Evolutionary conservation across 2,329 filamentous ascomycete species (phyloP), one percentile per base, ranked within the genome.

Genomic region (Aspergillus sp.): DNA sequence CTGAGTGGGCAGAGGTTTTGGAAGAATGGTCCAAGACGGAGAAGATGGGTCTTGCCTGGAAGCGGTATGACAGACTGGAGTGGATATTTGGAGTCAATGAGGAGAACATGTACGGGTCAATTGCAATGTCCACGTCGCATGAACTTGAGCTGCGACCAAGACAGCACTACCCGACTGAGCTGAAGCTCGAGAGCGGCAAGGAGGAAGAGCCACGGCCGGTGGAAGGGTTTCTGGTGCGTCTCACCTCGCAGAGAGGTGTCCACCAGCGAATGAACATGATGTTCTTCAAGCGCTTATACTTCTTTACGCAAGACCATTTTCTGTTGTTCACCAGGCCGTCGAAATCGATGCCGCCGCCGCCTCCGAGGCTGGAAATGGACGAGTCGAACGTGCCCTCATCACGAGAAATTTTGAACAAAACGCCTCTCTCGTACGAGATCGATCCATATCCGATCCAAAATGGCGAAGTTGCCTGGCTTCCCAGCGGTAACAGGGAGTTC

Each of bases 61-160:
- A 77, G 53, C 66, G 78, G 28, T 82, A 81, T 47, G 78, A 82
- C 46, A 67, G 78, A 15, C 59, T 82, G 11, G 78, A 82, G 55
- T 82, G 78, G 78, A 64, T 82, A 4, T 69, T 78, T 51, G 78
- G 78, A 11, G 63, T 64, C 8, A 77, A 79, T 33, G 78, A 82
- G 49, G 68, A 75, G 42, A 74, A 72, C 39, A 82, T 82, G 77
- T 80, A 80, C 41, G 78, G 78, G 22, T 72, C 75, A 0, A 74
- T 81, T 41, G 78, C 74, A 19, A 80, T 82, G 76, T 64, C 73
- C 41, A 70, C 68, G 30, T 75, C 76, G 2, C 77, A 82, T 48
- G 76, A 81, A 31, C 67, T 82, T 11, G 76, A 82, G 50, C 53
- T 82, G 24, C 68, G 77, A 3, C 75, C 76, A 0, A 79, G 80